A percentile compares a stretch with the other conserved stretches of the same genome.
These are phyloP conservation scores for Lotus japonicus DNA, from an alignment of 306 rosid species.

Conservation along the genomic window DNA sequence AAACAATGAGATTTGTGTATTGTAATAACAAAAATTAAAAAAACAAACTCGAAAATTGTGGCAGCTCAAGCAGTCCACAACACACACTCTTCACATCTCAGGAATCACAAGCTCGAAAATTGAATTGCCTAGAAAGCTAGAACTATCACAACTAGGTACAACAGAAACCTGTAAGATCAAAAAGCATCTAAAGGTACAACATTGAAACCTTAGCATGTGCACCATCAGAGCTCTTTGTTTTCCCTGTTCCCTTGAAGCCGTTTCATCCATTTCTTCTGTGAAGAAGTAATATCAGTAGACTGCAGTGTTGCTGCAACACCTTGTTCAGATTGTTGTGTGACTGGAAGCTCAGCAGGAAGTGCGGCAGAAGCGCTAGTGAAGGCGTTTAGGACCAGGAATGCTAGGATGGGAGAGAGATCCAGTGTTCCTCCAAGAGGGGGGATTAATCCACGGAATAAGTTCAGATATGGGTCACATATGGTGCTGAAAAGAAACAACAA, in stretches of 20 bases:
- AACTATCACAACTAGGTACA: slow-evolving; percentile 15
- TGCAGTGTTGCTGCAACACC: slow-evolving; percentile 22
- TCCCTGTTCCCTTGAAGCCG: slow-evolving; percentile 61
- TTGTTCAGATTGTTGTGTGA: slow-evolving; percentile 30
- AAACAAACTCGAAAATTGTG: background rate
- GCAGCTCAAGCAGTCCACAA: background rate
- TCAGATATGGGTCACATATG: slow-evolving; percentile 88
- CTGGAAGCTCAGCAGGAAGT: slow-evolving; percentile 94
- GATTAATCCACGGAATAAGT: slow-evolving; percentile 88
- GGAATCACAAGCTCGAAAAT: slow-evolving; percentile 23
- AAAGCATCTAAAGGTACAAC: slow-evolving; percentile 17
- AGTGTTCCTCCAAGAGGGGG: slow-evolving; percentile 94
- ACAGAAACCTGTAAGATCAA: slow-evolving; percentile 1
- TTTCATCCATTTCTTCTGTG: slow-evolving; percentile 80
- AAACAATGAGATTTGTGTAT: background rate
- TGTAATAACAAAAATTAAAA: background rate
- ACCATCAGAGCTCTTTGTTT: slow-evolving; percentile 23
- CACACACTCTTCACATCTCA: slow-evolving; percentile 11
- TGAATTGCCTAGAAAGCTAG: slow-evolving; percentile 31
- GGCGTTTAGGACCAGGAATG: slow-evolving; percentile 75
- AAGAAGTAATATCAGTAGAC: slow-evolving; percentile 28
- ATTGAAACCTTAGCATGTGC: background rate
- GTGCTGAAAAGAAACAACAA: slow-evolving; percentile 51
- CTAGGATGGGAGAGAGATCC: slow-evolving; percentile 93
- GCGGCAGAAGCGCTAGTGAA: slow-evolving; percentile 95